Base-by-base conservation (phyloP, 2,329 filamentous ascomycete genomes). In the Pestalotiopsis sp. region DNA sequence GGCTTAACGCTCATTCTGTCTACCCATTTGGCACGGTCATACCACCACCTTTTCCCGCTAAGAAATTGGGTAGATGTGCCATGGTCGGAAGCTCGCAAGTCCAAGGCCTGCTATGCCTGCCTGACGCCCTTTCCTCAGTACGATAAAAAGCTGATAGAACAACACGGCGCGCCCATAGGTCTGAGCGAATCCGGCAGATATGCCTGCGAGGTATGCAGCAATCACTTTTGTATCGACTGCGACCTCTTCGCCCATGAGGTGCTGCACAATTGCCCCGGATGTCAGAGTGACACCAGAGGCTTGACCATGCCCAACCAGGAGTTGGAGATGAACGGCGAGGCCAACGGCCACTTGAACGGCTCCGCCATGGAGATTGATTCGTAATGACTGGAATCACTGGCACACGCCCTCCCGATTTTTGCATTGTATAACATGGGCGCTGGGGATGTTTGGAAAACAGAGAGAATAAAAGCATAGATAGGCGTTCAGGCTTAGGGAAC, bases 141-240 rank as follows among this genome's bases (percentile, higher is more conserved):
- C 25, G 3, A 73, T 71, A 57, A 73, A 38, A 67, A 72, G 20
- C 69, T 68, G 17, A 70, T 70, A 63, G 71, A 67, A 56, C 71
- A 66, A 63, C 66, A 69, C 17, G 62, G 74, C 5, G 74, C 79
- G 68, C 72, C 79, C 20, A 92, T 90, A 76, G 91, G 92, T 1
- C 91, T 95, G 58, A 95, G 93, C 78, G 94, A 97, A 83, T 96
- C 92, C 77, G 91, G 92, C 62, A 85, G 96, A 65, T 99, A 99
- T 78, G 93, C 93, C 69, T 99, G 96, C 79, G 89, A 92, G 73
- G 90, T 91, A n/a, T 99, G 96, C 80, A 82, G 87, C 3, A 91
- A 93, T 69, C 95, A 98, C 81, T 99, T 98, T 78, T 99, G 96
- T 84, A 97, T 99, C 72, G 96, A 99, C 79, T 99, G 96, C 79